Base-by-base conservation (phyloP, 257 asterid species). In the Scutellaria barbata region DNA sequence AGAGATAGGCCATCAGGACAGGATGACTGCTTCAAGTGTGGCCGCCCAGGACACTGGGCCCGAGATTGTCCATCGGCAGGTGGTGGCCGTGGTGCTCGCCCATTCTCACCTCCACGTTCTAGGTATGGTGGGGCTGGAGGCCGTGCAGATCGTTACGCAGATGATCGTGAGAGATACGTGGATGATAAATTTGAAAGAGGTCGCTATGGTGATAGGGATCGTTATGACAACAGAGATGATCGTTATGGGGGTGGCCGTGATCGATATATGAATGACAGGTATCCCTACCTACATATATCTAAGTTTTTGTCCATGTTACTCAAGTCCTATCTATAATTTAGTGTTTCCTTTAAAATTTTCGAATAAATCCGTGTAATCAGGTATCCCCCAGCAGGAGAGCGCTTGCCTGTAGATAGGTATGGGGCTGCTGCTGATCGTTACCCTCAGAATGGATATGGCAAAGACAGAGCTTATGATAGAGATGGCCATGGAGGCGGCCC, bases 31-130 rank as follows among this genome's bases (percentile, higher is more conserved):
- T 95, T 89, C 89, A 95, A 82, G 80, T 95, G 99, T 30, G 98
- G 98, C 33, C 90, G 99, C 3, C 81, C 96, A 1, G 99, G 99
- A 2, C 99, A 94, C 51, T 94, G 99, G 99, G 97, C 98, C 41
- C 85, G 99, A 10, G 99, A 95, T 74, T 95, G 98, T 63, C 93
- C 97, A 13, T 84, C 91, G 37, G 87, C 82, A 17, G 93, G 89
- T 68, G 96, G 95, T 52, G 90, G 90, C n/a, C 71, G 96, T 53
- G 90, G 88, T 63, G 81, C 78, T 56, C 95, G 94, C 22, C 85
- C 96, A 16, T 58, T 89, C 59, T 79, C 98, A 9, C 92, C 97
- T 16, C 89, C 90, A 30, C 97, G 95, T 3, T 74, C 96, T 14
- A 87, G 84, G 88, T 89, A 83, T 80, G 95, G 86, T 69, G 95